These are phyloP conservation scores for Dittrichia graveolens DNA, from an alignment of 129 eudicot species.

Conservation along the genomic window DNA sequence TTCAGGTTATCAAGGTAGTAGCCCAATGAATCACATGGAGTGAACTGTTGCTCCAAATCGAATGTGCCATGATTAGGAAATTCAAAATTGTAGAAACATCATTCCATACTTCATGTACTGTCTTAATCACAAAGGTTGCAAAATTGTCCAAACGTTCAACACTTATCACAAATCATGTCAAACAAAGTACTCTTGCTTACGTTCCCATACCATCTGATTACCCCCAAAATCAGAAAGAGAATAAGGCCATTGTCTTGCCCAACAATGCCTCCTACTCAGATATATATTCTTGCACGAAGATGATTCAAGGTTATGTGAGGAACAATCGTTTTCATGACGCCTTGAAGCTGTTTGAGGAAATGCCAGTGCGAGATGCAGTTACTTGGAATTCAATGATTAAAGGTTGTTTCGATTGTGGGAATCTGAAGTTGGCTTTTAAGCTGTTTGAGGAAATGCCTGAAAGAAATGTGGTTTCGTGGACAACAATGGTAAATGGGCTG, in stretches of 20 bases:
- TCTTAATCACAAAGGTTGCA: conserved; percentile 24
- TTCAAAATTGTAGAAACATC: conserved; percentile 18
- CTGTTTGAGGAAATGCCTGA: conserved; percentile 67
- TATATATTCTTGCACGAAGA: conserved; percentile 58
- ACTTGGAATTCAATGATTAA: conserved; percentile 75
- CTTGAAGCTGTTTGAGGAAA: conserved; percentile 63
- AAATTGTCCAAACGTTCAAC: conserved; percentile 26
- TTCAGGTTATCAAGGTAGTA: too few relatives aligned
- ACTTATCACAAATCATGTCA: conserved; percentile 3
- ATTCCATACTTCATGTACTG: conserved; percentile 17
- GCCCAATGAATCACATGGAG: not conserved
- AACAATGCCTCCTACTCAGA: conserved; percentile 42
- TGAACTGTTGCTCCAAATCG: not conserved
- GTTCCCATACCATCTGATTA: conserved; percentile 29
- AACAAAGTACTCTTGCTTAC: conserved; percentile 10
- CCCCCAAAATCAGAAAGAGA: conserved; percentile 34
- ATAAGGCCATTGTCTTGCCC: conserved; percentile 35
- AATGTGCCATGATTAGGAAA: conserved; percentile 32
- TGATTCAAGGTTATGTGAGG: conserved; percentile 39
- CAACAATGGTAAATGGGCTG: conserved; percentile 68
- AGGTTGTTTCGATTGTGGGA: conserved; percentile 72
- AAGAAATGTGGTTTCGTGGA: conserved; percentile 72
- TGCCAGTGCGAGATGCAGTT: conserved; percentile 58
- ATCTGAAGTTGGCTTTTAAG: conserved; percentile 48
- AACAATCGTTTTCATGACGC: conserved; percentile 57